Evolutionary conservation across 2,329 filamentous ascomycete species (phyloP).

Genomic region (Lizonia empirigonia): DNA sequence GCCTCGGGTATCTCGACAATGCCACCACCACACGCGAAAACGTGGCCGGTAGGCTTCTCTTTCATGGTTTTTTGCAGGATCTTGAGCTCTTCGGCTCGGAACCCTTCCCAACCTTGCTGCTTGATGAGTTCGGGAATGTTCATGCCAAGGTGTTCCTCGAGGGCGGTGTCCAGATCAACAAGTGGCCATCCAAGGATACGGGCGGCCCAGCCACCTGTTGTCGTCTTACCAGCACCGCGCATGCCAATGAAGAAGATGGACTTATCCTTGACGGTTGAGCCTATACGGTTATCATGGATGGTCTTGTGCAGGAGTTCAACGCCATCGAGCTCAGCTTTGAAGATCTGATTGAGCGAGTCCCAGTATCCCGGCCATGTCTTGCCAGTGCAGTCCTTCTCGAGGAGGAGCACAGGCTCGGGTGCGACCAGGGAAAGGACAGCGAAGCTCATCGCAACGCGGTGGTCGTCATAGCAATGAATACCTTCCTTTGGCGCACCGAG

Average conservation of each 20-base stretch:
- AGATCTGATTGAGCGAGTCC: constrained; percentile 82
- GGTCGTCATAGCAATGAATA: constrained; percentile 94
- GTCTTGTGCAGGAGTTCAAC: constrained; percentile 60
- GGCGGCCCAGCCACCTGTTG: constrained; percentile 84
- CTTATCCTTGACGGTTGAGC: constrained; percentile 50
- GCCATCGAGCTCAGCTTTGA: constrained; percentile 77
- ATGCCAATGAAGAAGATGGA: constrained; percentile 97
- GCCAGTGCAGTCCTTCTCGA: constrained; percentile 89
- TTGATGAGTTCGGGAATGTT: constrained; percentile 87
- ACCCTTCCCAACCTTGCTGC: constrained; percentile 81
- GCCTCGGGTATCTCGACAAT: constrained; percentile 86
- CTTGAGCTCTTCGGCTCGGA: constrained; percentile 77
- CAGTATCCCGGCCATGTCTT: constrained; percentile 99
- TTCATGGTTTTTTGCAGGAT: constrained; percentile 75
- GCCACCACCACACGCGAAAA: constrained; percentile 94
- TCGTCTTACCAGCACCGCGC: constrained; percentile 96
- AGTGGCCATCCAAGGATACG: constrained; percentile 76
- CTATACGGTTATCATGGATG: constrained; percentile 39
- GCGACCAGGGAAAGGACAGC: constrained; percentile 80
- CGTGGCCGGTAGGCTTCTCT: constrained; percentile 74
- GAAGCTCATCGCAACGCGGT: constrained; percentile 98
- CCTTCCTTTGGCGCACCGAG: constrained; percentile 61
- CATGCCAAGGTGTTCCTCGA: constrained; percentile 75
- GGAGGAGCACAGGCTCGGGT: constrained; percentile 73
- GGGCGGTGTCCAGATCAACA: constrained; percentile 84